phyloP scores from a whole-genome alignment of 495 filamentous ascomycete species.

The Penicillium taxi region DNA sequence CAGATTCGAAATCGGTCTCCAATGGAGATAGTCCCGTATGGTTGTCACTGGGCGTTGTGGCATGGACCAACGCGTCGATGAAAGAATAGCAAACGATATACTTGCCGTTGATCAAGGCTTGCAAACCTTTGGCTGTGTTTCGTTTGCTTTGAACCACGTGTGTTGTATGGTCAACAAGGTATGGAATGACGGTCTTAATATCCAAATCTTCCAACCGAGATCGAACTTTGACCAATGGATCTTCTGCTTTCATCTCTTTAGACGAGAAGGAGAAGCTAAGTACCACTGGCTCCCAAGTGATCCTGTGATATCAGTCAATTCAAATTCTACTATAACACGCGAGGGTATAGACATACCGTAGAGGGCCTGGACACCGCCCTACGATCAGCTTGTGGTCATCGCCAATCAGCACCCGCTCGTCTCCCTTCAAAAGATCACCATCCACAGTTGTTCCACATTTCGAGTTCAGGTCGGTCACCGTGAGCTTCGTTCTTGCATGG shows the following conservation, averaged over 20 bases:
- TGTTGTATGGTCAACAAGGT: slow-evolving; percentile 62
- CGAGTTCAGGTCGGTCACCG: slow-evolving; percentile 60
- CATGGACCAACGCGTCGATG: slow-evolving; percentile 63
- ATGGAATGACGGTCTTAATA: slow-evolving; percentile 73
- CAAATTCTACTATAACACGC: not conserved
- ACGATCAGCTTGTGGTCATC: slow-evolving; percentile 59
- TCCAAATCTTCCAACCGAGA: slow-evolving; percentile 69
- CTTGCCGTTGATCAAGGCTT: slow-evolving; percentile 78
- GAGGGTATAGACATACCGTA: slow-evolving; percentile 31
- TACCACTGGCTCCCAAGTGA: slow-evolving; percentile 74
- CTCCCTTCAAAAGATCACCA: slow-evolving; percentile 55
- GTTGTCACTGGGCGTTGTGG: slow-evolving; percentile 50
- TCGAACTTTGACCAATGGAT: slow-evolving; percentile 52
- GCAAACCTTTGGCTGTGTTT: slow-evolving; percentile 78
- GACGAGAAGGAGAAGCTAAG: slow-evolving; percentile 75
- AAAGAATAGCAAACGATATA: slow-evolving; percentile 73
- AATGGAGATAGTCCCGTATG: slow-evolving; percentile 51
- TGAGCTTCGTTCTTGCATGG: slow-evolving; percentile 54
- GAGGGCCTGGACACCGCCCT: slow-evolving; percentile 50
- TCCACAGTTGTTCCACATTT: slow-evolving; percentile 77
- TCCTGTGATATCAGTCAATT: slow-evolving; percentile 35
- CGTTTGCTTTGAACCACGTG: slow-evolving; percentile 85
- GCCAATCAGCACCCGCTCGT: slow-evolving; percentile 36
- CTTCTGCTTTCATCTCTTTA: slow-evolving; percentile 64
- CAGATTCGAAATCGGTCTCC: slow-evolving; percentile 74